phyloP scores from a whole-genome alignment of 2,329 filamentous ascomycete species.

The Scedosporium aurantiacum region DNA sequence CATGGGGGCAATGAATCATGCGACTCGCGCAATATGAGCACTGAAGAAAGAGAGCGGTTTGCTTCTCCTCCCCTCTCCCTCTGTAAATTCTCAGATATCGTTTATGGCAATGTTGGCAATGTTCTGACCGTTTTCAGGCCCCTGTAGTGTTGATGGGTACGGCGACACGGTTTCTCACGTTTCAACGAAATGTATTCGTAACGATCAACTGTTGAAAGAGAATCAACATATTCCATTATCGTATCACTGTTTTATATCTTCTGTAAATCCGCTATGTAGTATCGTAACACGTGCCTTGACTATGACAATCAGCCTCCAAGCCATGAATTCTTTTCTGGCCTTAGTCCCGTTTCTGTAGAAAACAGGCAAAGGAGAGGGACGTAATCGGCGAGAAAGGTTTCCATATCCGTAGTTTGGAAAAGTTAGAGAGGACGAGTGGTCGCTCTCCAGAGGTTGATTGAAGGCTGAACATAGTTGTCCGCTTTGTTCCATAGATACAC shows the following conservation, averaged over 20 bases:
- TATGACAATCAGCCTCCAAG: background rate
- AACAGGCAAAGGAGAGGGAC: too few species aligned
- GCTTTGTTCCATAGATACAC: background rate
- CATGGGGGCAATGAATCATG: too few species aligned
- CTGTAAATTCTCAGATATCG: too few species aligned
- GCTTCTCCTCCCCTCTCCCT: too few species aligned
- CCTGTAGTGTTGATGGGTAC: too few species aligned
- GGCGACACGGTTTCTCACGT: background rate
- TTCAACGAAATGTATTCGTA: background rate
- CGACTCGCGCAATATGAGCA: too few species aligned
- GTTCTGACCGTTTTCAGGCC: too few species aligned
- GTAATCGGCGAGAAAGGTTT: too few species aligned
- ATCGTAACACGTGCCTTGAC: background rate
- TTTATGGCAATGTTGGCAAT: too few species aligned
- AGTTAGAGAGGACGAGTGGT: background rate
- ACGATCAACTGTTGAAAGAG: background rate
- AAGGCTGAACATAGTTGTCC: background rate
- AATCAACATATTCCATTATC: background rate
- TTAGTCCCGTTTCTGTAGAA: too few species aligned
- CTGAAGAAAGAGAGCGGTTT: too few species aligned
- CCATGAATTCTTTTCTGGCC: too few species aligned
- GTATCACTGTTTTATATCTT: background rate
- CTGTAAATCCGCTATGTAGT: background rate
- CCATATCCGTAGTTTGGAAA: background rate
- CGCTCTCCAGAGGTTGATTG: background rate